Percentiles rank a stretch among this genome's conserved stretches.
Conservation (phyloP, 2,329 filamentous ascomycete species). For the Elsinoe perseae region DNA sequence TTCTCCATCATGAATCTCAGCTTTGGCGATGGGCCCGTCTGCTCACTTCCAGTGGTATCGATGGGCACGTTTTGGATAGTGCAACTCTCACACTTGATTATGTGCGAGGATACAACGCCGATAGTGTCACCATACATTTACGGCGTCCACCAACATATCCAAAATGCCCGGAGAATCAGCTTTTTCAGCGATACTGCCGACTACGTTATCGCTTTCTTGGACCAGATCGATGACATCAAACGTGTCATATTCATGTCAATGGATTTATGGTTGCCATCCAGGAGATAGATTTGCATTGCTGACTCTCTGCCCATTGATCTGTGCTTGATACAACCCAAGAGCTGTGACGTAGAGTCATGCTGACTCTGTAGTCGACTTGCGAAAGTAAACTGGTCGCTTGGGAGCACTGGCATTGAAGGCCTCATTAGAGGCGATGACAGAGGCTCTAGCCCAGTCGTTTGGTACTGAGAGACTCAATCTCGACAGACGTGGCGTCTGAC, state of each 20-base stretch:
- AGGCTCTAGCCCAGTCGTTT: not conserved
- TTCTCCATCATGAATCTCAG: conserved; percentile 50
- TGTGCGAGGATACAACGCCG: conserved; percentile 35
- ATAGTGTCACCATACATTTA: conserved; percentile 37
- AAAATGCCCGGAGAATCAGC: conserved; percentile 43
- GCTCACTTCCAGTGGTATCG: conserved; percentile 35
- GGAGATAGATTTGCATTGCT: conserved; percentile 35
- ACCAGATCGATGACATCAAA: conserved; percentile 45
- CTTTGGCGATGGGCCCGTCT: conserved; percentile 30
- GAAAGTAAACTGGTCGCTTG: conserved; percentile 23
- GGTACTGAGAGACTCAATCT: not conserved
- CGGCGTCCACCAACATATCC: conserved; percentile 27
- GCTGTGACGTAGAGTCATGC: conserved; percentile 44
- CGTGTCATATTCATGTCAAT: conserved; percentile 46
- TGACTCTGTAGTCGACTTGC: conserved; percentile 23
- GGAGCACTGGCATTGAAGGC: not conserved
- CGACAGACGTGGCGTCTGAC: conserved; percentile 3
- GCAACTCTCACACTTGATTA: conserved; percentile 26
- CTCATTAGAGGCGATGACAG: conserved; percentile 10
- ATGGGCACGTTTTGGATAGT: conserved; percentile 25
- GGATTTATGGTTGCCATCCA: conserved; percentile 46
- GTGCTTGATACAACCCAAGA: conserved; percentile 40
- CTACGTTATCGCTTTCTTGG: conserved; percentile 29
- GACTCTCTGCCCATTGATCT: conserved; percentile 41
- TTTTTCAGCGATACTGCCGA: conserved; percentile 40